Percentiles rank a stretch among this genome's conserved stretches.
These are phyloP conservation scores for Hypomyces perniciosus DNA, from an alignment of 2,329 filamentous ascomycete species.

Conservation along the genomic window DNA sequence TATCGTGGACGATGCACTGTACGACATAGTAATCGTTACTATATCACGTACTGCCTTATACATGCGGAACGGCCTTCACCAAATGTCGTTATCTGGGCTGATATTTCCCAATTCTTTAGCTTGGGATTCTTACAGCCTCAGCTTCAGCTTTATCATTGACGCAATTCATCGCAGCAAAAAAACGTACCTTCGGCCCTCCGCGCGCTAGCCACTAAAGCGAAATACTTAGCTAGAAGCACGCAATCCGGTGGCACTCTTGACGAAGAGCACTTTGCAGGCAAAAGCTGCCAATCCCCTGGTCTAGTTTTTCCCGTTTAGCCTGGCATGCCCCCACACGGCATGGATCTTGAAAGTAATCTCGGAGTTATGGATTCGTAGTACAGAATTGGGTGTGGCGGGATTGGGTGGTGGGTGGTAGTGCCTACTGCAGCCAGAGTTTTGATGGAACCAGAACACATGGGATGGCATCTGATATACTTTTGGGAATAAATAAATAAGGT, in stretches of 20 bases:
- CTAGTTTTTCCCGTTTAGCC: not conserved
- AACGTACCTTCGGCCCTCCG: not conserved
- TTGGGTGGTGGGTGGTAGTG: too few relatives aligned
- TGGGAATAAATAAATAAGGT: too few relatives aligned
- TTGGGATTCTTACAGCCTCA: too few relatives aligned
- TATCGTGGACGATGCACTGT: not conserved
- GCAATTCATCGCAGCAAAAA: constrained; percentile 9
- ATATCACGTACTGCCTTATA: not conserved
- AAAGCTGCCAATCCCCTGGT: not conserved
- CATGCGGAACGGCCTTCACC: too few relatives aligned
- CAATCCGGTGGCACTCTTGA: constrained; percentile 22
- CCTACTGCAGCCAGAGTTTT: too few relatives aligned
- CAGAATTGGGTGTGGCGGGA: too few relatives aligned
- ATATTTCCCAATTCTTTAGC: too few relatives aligned
- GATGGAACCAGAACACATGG: too few relatives aligned
- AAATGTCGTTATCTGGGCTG: not conserved
- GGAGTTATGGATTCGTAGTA: too few relatives aligned
- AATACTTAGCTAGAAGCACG: constrained; percentile 31
- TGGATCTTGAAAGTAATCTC: too few relatives aligned
- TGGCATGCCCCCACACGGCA: too few relatives aligned
- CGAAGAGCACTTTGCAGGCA: constrained; percentile 9
- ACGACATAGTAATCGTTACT: not conserved
- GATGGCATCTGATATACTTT: too few relatives aligned
- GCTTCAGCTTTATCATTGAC: constrained; percentile 3
- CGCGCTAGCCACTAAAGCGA: constrained; percentile 6